These are phyloP conservation scores for Cenchrus americanus DNA, from an alignment of 176 grass and related monocot genomes.

Conservation along the genomic window DNA sequence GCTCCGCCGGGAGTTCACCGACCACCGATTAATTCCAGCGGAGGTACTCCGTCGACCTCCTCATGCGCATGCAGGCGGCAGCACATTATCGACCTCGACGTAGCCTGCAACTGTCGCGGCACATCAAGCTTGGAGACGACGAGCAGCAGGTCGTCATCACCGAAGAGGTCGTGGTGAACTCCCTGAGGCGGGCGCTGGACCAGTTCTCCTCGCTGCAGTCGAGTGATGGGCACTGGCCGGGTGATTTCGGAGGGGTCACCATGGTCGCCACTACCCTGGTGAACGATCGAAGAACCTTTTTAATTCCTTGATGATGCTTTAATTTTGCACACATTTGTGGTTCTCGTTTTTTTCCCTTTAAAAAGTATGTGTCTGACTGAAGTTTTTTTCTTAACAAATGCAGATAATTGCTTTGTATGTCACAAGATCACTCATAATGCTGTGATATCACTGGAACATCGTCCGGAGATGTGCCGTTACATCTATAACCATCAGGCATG, in stretches of 20 bases:
- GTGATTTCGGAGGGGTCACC: conserved; percentile 49
- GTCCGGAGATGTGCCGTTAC: background rate
- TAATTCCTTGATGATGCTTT: no score
- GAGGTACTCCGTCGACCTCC: no score
- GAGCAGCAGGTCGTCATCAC: background rate
- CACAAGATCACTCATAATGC: conserved; percentile 12
- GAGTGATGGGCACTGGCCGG: conserved; percentile 57
- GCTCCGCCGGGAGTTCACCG: no score
- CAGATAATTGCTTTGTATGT: conserved; percentile 44
- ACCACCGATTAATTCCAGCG: no score
- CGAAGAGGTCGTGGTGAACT: background rate
- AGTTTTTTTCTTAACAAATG: background rate
- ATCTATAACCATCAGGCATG: conserved; percentile 49
- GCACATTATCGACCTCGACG: no score
- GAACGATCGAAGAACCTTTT: no score
- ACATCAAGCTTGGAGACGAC: background rate
- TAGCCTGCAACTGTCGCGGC: no score
- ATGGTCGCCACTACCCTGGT: no score
- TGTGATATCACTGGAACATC: conserved; percentile 27
- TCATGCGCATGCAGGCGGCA: no score
- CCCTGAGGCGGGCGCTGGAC: conserved; percentile 13
- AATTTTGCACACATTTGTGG: no score
- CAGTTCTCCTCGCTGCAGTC: background rate
- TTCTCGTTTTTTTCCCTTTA: no score
- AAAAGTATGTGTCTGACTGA: no score